Percentiles rank a stretch among this genome's conserved stretches.
These are phyloP conservation scores for Salix arbutifolia DNA, from an alignment of 345 rosid species.

Conservation along the genomic window DNA sequence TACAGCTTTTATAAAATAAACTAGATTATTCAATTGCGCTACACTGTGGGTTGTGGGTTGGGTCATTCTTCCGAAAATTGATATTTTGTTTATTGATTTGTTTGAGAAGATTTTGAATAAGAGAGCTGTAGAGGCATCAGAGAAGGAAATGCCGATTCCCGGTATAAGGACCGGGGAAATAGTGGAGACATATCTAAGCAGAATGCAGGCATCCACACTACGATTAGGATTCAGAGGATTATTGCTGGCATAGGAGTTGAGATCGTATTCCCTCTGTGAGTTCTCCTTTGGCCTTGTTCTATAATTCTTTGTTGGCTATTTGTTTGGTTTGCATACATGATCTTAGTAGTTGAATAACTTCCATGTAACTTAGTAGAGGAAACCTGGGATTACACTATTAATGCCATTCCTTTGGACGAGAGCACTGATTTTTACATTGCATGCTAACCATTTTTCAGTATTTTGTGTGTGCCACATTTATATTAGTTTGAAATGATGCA, in stretches of 20 bases:
- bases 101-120: slow-evolving; percentile 63
- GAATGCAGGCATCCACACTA: slow-evolving; percentile 86
- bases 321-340: not conserved
- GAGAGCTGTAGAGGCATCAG: slow-evolving; percentile 71
- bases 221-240: slow-evolving; percentile 74
- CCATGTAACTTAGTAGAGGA: not conserved
- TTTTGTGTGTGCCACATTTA: not conserved
- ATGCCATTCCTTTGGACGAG: too few relatives aligned
- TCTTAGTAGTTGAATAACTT: not conserved
- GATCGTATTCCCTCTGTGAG: slow-evolving; percentile 75
- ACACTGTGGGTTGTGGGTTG: too few relatives aligned
- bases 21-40: too few relatives aligned
- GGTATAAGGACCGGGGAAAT: slow-evolving; percentile 83
- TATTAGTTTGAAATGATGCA: not conserved
- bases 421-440: too few relatives aligned
- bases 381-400: not conserved
- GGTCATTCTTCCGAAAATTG: too few relatives aligned
- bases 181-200: slow-evolving; percentile 73
- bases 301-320: not conserved
- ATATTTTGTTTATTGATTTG: not conserved
- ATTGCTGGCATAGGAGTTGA: slow-evolving; percentile 79
- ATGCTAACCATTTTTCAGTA: not conserved
- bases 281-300: slow-evolving; percentile 2
- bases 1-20: too few relatives aligned
- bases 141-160: slow-evolving; percentile 61